These are phyloP conservation scores for Prunus kanzakura DNA, from an alignment of 306 rosid species.

Conservation along the genomic window DNA sequence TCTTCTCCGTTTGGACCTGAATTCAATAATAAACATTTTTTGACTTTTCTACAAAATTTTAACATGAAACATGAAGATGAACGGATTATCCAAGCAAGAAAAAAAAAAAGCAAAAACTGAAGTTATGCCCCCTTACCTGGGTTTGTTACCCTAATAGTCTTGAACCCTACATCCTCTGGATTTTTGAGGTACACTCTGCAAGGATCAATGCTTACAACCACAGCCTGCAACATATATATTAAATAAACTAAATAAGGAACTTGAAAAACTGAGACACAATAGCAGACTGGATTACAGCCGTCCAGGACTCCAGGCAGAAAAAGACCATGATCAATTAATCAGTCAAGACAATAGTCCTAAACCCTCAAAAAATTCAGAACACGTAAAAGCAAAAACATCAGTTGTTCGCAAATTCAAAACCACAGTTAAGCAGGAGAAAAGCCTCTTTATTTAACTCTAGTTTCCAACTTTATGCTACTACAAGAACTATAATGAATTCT, in stretches of 20 bases:
- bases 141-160: conserved; percentile 54
- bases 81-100: neutral
- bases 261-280: conserved; percentile 1
- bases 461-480: neutral
- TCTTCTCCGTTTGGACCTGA: conserved; percentile 98
- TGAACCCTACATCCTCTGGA: conserved; percentile 68
- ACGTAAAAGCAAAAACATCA: neutral
- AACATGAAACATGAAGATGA: neutral
- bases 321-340: neutral
- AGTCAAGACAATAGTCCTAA: neutral
- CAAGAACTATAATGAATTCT: neutral
- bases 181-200: conserved; percentile 70
- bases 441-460: neutral
- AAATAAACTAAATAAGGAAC: conserved; percentile 7
- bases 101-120: conserved; percentile 10
- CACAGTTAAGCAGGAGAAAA: neutral
- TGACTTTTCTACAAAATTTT: neutral
- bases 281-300: neutral
- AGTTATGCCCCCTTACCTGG: conserved; percentile 44
- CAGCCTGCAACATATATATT: conserved; percentile 61
- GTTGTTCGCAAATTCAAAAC: neutral
- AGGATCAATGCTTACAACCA: conserved; percentile 95
- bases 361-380: neutral
- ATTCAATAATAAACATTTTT: conserved; percentile 13
- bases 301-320: neutral